Conservation (phyloP, 2,329 filamentous ascomycete genomes). For the Akanthomyces dipterigenus region DNA sequence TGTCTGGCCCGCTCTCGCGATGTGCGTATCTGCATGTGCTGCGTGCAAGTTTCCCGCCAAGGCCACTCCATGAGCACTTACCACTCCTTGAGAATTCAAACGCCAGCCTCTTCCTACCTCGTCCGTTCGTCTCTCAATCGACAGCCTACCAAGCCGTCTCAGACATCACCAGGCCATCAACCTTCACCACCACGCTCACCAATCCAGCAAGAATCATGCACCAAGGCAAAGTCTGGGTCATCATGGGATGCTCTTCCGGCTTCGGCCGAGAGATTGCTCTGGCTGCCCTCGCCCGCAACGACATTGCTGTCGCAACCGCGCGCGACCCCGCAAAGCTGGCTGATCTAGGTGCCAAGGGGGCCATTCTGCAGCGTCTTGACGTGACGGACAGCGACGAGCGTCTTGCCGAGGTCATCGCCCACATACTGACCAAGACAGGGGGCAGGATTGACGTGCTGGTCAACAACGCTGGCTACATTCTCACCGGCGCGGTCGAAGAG, state of each 20-base stretch:
- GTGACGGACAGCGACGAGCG: constrained; percentile 26
- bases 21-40: no score
- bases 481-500: constrained; percentile 37
- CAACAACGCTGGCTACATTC: constrained; percentile 40
- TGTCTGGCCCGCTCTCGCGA: background rate
- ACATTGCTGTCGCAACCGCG: constrained; percentile 45
- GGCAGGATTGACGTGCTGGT: constrained; percentile 41
- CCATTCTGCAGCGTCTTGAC: constrained; percentile 38
- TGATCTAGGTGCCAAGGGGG: constrained; percentile 36
- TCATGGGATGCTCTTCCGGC: constrained; percentile 45
- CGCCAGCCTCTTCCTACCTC: background rate
- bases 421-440: constrained; percentile 15
- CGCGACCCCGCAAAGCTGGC: constrained; percentile 33
- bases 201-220: background rate
- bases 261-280: constrained; percentile 41
- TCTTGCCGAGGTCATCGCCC: background rate
- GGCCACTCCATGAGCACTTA: background rate
- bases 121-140: background rate
- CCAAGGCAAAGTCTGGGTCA: constrained; percentile 40
- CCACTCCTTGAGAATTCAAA: background rate
- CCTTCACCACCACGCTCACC: background rate
- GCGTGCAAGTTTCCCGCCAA: no score
- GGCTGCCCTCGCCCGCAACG: constrained; percentile 36
- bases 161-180: background rate
- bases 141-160: background rate